Percentiles rank a stretch among this genome's conserved stretches.
Evolutionary conservation across 805 yeast genomes (phyloP).

Genomic region (Candida tallmaniae): DNA sequence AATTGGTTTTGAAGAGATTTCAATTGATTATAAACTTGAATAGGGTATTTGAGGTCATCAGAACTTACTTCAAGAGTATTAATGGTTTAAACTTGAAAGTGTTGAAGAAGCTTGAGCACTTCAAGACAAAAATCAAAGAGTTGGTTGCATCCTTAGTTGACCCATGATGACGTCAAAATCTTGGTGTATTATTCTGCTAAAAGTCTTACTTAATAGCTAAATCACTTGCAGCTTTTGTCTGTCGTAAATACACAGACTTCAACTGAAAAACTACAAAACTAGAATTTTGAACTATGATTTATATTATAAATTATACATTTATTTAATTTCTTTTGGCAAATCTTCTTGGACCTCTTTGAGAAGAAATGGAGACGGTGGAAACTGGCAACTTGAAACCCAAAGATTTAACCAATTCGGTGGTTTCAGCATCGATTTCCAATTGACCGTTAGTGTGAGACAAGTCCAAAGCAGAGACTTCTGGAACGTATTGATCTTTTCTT

Average conservation of each 20-base stretch:
- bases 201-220: too few species aligned
- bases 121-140: conserved; percentile 1
- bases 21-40: not conserved
- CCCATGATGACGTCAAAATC: too few species aligned
- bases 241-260: too few species aligned
- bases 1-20: conserved; percentile 4
- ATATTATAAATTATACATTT: conserved; percentile 8
- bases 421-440: conserved; percentile 95
- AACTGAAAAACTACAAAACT: not conserved
- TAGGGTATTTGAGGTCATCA: not conserved
- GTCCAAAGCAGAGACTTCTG: conserved; percentile 99
- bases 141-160: too few species aligned
- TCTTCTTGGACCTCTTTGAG: conserved; percentile 88
- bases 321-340: conserved; percentile 82
- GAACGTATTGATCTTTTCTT: conserved; percentile 99
- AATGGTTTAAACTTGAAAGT: conserved; percentile 1
- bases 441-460: conserved; percentile 93
- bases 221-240: too few species aligned
- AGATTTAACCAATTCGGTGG: conserved; percentile 90
- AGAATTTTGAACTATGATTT: not conserved
- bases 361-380: conserved; percentile 79
- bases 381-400: conserved; percentile 87
- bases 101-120: not conserved
- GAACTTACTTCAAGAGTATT: not conserved
- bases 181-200: too few species aligned